These are phyloP conservation scores for Triticum dicoccoides DNA, from an alignment of 176 grass and related monocot genomes.

Conservation along the genomic window DNA sequence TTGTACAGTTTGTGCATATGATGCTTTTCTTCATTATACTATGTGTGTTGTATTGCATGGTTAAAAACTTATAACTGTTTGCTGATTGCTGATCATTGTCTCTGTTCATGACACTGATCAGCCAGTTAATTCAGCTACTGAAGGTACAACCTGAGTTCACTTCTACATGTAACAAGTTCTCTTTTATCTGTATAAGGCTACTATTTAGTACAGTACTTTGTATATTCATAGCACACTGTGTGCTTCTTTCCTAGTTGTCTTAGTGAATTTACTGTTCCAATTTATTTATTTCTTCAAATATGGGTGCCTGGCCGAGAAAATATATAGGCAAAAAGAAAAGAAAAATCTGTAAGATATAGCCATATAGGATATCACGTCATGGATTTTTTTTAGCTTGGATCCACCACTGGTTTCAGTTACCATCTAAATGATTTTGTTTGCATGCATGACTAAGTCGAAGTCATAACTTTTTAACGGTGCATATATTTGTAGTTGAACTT, in stretches of 20 bases:
- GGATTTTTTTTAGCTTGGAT: not conserved
- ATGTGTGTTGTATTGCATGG: not conserved
- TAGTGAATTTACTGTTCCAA: not conserved
- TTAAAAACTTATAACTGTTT: not conserved
- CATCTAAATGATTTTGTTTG: not conserved
- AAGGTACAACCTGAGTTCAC: not conserved
- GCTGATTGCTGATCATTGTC: not conserved
- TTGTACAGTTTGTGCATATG: not conserved
- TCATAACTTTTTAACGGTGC: not conserved
- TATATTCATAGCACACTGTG: not conserved
- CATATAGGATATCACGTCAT: not conserved
- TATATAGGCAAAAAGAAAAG: not conserved
- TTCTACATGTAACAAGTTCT: not conserved
- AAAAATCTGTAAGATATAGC: not conserved
- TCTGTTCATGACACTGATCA: not conserved
- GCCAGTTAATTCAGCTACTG: not conserved
- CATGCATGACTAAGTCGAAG: not conserved
- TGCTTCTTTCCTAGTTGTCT: not conserved
- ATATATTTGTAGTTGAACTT: not conserved
- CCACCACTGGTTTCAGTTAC: not conserved
- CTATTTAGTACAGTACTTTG: not conserved
- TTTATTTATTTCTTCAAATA: slow-evolving; percentile 4
- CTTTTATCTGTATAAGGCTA: not conserved
- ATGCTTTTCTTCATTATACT: not conserved
- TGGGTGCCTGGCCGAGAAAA: not conserved